Evolutionary conservation across 2,329 filamentous ascomycete genomes (phyloP), one percentile per base, ranked within the genome.

Genomic region (Colletotrichum orchidophilum): DNA sequence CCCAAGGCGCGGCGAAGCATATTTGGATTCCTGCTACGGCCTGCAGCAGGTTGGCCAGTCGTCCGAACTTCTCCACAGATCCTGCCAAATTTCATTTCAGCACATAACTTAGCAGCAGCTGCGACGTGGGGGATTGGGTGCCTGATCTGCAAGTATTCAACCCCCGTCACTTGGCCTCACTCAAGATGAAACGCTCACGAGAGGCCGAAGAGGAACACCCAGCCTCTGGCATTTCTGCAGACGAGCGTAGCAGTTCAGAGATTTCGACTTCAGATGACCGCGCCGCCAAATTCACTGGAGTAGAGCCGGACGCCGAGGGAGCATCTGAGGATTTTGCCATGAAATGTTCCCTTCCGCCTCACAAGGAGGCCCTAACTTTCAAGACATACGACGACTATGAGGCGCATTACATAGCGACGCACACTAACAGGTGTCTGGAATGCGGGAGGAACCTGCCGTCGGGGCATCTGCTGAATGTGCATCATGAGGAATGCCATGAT

Each of bases 401-500:
- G 79, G 83, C 92, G 9, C 96, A 99, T 80, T 98, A 98, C 83
- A 87, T 86, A 74, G 91, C 94, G 78, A 85, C 88, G 26, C 96
- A 98, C 80, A 89, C 90, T 71, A 95, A 98, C 80, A 90, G 96
- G 53, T 99, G 96, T 79, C 84, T 91, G 11, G 92, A 95, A 77
- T 99, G 96, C 80, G 86, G 88, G 66, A 94, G 90, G 79, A 98
- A 98, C 79, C 94, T 98, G 73, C 96, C 96, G 1, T 95, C 94
- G 0, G 87, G 91, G 42, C 92, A 95, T 79, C 91, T 96, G 65
- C 86, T 99, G 61, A 86, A 88, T 67, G 82, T 98, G 55, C 96
- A 99, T 79, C 95, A 97, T 74, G 91, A 95, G 75, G 96, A 98
- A 81, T 94, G 92, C 75, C 96, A 98, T 81, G 95, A 99, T 81